Evolutionary conservation across 148 eudicot genomes (phyloP), one percentile per base, ranked within the genome.

Genomic region (Rhododendron henanense): DNA sequence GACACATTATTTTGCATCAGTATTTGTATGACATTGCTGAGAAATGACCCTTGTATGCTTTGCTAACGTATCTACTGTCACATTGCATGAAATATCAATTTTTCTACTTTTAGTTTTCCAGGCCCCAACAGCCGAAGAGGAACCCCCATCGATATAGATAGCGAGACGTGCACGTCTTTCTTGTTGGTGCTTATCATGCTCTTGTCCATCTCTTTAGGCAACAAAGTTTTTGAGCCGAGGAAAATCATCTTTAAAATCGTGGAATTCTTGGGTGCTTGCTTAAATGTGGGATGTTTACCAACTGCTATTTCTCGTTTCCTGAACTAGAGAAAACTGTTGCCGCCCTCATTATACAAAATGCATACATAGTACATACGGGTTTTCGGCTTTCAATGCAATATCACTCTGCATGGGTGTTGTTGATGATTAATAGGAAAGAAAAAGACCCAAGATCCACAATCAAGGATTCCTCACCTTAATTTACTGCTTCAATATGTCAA

Each of bases 281-380:
- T 35, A 19, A 45, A 85, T 1, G 55, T 53, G n/a, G 82, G 73
- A 57, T 48, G 77, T 55, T 39, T 84, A 21, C 75, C 86, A 37
- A 53, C 35, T 2, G 82, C 57, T 57, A 84, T 73, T 51, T 51
- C 45, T 33, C 21, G 76, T 33, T 53, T 31, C 31, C 39, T 41
- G 79, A 21, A 84, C 23, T 82, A 85, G 19, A 84, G 63, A 65
- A 73, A 77, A 53, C 39, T 15, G 51, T 75, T 51, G 15, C 86
- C 59, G 4, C 44, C 69, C 5, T 39, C 44, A 6, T 53, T 37
- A 25, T 71, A 81, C 19, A 21, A 73, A 51, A 81, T 31, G 84
- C 39, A 37, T 1, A 45, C 14, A 48, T 79, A 48, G 2, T n/a
- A 8, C 44, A 44, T 41, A 31, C 21, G 33, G 14, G 5, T 85